phyloP scores from a whole-genome alignment of 73 alveolate genomes.

The Tetrahymena thermophila region DNA sequence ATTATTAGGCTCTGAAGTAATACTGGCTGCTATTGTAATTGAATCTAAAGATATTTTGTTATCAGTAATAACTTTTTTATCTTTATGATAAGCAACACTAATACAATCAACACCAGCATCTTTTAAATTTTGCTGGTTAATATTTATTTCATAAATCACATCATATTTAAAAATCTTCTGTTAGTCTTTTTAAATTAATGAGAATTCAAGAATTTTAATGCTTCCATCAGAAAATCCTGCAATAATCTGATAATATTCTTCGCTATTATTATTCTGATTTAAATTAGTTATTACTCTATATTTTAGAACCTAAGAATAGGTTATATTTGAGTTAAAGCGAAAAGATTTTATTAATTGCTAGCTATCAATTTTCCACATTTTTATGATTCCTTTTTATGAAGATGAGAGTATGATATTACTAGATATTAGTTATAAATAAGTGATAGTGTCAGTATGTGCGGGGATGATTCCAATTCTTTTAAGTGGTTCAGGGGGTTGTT shows the following conservation, averaged over 20 bases:
- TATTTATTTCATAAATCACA: background rate
- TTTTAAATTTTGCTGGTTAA: background rate
- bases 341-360: background rate
- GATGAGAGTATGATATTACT: background rate
- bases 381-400: background rate
- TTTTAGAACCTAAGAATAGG: background rate
- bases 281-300: background rate
- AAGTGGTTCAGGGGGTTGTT: background rate
- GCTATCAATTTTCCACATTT: background rate
- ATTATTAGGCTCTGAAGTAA: background rate
- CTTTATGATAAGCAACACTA: background rate
- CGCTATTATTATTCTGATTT: background rate
- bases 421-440: background rate
- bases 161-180: background rate
- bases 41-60: background rate
- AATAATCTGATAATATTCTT: background rate
- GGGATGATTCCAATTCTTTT: background rate
- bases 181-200: background rate
- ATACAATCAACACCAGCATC: background rate
- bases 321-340: background rate
- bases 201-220: background rate
- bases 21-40: background rate
- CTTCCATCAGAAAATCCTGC: background rate
- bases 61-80: background rate
- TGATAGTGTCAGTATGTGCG: background rate